Percentiles rank a stretch among this genome's conserved stretches.
These are phyloP conservation scores for Lasiodiplodia theobromae DNA, from an alignment of 2,329 filamentous ascomycete genomes.

Conservation along the genomic window DNA sequence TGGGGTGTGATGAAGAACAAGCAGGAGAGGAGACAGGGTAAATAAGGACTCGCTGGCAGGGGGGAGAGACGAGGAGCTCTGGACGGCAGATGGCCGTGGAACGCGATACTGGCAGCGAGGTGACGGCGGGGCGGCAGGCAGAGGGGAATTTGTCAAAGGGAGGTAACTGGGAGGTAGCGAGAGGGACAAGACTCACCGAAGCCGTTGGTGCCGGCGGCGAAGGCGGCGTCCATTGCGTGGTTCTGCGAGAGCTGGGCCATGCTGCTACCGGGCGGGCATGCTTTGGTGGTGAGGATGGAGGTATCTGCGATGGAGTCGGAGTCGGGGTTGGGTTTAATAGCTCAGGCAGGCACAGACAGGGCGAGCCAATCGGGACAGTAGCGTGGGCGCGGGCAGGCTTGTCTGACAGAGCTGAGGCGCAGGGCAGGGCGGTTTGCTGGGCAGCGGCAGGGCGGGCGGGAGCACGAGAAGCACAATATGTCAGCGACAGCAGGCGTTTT, in stretches of 20 bases:
- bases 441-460: background rate
- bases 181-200: conserved; percentile 19
- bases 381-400: conserved; percentile 11
- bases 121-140: background rate
- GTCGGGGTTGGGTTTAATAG: conserved; percentile 26
- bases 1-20: background rate
- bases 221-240: conserved; percentile 19
- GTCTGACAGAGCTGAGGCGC: conserved; percentile 30
- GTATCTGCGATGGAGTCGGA: conserved; percentile 5
- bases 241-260: conserved; percentile 27
- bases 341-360: conserved; percentile 7
- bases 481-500: conserved; percentile 26
- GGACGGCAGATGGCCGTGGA: background rate
- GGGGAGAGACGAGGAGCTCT: background rate
- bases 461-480: conserved; percentile 17
- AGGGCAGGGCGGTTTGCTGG: conserved; percentile 14
- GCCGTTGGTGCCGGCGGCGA: conserved; percentile 14
- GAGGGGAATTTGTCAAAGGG: conserved; percentile 20
- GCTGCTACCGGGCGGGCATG: conserved; percentile 1
- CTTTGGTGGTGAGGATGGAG: background rate
- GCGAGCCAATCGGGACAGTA: conserved; percentile 24
- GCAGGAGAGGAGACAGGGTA: background rate
- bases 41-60: background rate
- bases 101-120: background rate
- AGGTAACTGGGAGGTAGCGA: background rate